These are phyloP conservation scores for Microdochium bolleyi DNA, from an alignment of 2,329 filamentous ascomycete genomes.

Conservation along the genomic window DNA sequence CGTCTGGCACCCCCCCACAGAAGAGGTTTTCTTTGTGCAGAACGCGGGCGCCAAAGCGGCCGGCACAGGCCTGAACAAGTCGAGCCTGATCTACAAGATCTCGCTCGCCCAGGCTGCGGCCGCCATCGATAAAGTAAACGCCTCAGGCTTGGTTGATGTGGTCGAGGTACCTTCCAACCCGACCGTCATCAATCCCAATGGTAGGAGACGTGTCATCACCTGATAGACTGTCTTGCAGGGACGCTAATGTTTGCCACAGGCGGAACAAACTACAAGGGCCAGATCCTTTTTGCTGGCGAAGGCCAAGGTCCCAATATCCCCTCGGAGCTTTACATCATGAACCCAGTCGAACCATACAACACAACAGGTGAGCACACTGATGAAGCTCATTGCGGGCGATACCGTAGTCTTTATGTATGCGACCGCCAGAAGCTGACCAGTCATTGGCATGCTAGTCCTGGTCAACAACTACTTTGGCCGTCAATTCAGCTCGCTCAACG, in stretches of 20 bases:
- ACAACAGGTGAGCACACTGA: slow-evolving; percentile 24
- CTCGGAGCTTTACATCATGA: slow-evolving; percentile 26
- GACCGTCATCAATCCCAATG: slow-evolving; percentile 34
- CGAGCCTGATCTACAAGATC: slow-evolving; percentile 35
- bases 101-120: slow-evolving; percentile 26
- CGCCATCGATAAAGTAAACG: slow-evolving; percentile 21
- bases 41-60: slow-evolving; percentile 33
- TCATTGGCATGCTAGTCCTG: too few relatives aligned
- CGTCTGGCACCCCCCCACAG: slow-evolving; percentile 31
- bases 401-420: too few relatives aligned
- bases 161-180: slow-evolving; percentile 26
- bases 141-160: slow-evolving; percentile 25
- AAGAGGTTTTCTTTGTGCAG: slow-evolving; percentile 40
- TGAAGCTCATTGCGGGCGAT: background rate
- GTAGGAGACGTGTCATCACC: slow-evolving; percentile 12
- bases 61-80: slow-evolving; percentile 37
- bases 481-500: slow-evolving; percentile 48
- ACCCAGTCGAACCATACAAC: slow-evolving; percentile 31
- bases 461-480: slow-evolving; percentile 49
- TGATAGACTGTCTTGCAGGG: too few relatives aligned
- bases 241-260: slow-evolving; percentile 16
- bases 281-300: slow-evolving; percentile 36
- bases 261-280: slow-evolving; percentile 34
- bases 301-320: slow-evolving; percentile 30
- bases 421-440: too few relatives aligned